Evolutionary conservation across 441 rosid species (phyloP), one percentile per base, ranked within the genome.

Genomic region (Adansonia rubrostipa): DNA sequence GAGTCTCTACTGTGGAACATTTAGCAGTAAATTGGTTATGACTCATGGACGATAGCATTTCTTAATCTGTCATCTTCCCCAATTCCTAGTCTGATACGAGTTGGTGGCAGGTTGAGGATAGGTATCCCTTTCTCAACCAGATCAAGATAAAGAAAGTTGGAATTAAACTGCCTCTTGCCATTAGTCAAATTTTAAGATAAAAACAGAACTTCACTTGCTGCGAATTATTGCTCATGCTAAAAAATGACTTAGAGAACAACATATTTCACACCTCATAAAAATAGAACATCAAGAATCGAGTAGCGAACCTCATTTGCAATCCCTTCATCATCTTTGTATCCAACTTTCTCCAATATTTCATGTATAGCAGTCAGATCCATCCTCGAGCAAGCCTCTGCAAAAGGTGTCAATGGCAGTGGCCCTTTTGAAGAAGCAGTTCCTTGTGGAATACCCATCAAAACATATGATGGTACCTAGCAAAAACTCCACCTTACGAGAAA

Each of bases 251-350:
- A 14, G 33, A n/a, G 53, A 73, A 56, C 50, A 17, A 60, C 13
- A 65, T 57, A 48, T n/a, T 22, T 62, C 24, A 70, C 5, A 24
- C 17, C 15, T 51, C 8, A 60, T 65, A 9, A 15, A 78, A 17
- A 42, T n/a, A 68, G 70, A 73, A 77, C 53, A 40, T 47, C 9
- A 53, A 22, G 73, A 72, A 64, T 65, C 80, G 65, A 78, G 42
- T 14, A 53, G 24, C 74, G 8, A 71, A 91, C 95, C 93, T 88
- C 95, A 82, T 91, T 91, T 56, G 95, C 91, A 53, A 91, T 85
- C 70, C 93, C 95, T 81, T 91, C 93, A 75, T 91, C 95, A 24
- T 91, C 95, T 83, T 91, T 89, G 91, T 91, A 91, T 68, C 95
- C 93, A 8, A 68, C 81, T 86, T 87, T 86, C 42, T 86, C 86